These are phyloP conservation scores for Candolleomyces eurysporus DNA, from an alignment of 768 basidiomycete species.

Conservation along the genomic window DNA sequence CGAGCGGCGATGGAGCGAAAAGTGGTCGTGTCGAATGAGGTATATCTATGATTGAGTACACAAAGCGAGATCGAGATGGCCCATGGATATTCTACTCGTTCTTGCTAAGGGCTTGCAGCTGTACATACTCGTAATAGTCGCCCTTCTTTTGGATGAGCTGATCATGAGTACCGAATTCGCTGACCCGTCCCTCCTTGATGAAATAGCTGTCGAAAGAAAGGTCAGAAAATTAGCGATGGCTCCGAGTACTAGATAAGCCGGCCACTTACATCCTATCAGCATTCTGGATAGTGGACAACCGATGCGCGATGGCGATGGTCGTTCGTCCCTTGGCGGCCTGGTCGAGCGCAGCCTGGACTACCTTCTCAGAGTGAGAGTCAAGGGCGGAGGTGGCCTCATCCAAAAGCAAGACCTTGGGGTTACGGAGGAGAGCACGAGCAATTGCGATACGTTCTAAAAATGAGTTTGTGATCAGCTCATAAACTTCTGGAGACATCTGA, in stretches of 20 bases:
- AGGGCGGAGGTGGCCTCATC: conserved; percentile 92
- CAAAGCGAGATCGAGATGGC: too few species aligned
- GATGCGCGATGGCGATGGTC: conserved; percentile 93
- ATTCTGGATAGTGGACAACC: conserved; percentile 89
- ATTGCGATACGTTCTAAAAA: conserved; percentile 68
- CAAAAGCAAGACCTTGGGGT: conserved; percentile 83
- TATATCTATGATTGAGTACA: too few species aligned
- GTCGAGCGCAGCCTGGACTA: conserved; percentile 93
- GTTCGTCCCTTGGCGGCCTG: conserved; percentile 89
- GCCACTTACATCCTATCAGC: conserved; percentile 77
- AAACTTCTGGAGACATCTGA: neutral
- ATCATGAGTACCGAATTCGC: conserved; percentile 87
- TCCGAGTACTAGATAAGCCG: neutral
- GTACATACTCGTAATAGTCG: conserved; percentile 83
- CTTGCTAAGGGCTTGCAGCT: conserved; percentile 71
- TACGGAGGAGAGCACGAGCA: conserved; percentile 84
- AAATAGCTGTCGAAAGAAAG: conserved; percentile 57
- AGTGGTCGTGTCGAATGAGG: too few species aligned
- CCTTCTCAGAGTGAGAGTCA: conserved; percentile 90
- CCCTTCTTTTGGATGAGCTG: conserved; percentile 65
- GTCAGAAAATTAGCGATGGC: conserved; percentile 12
- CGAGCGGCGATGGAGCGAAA: too few species aligned
- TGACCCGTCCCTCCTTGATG: conserved; percentile 82
- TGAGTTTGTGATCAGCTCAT: neutral
- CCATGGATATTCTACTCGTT: neutral